Percentiles rank a stretch among this genome's conserved stretches.
phyloP scores from a whole-genome alignment of 139 green algal genomes.

The Parachlorella kessleri region DNA sequence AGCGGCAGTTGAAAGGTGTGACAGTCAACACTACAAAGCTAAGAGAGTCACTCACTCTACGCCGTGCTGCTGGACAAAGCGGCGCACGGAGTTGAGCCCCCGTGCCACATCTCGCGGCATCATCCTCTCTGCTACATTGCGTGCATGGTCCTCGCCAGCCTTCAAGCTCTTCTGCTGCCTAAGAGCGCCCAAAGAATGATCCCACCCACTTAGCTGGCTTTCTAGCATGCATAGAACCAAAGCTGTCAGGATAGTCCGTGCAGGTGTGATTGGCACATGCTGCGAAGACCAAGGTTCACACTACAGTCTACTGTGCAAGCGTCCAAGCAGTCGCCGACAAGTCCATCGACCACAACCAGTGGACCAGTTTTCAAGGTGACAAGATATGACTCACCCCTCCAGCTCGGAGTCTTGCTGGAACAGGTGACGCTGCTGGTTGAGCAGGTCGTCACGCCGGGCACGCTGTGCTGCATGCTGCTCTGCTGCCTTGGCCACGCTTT shows the following conservation, averaged over 20 bases:
- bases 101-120: not conserved
- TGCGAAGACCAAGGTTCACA: too few relatives aligned
- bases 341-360: too few relatives aligned
- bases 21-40: too few relatives aligned
- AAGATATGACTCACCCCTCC: conserved; percentile 8
- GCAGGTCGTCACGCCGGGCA: conserved; percentile 22
- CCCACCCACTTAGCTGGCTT: too few relatives aligned
- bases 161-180: not conserved
- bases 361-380: too few relatives aligned
- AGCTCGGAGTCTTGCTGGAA: conserved; percentile 55
- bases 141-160: not conserved
- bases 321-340: too few relatives aligned
- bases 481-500: conserved; percentile 17
- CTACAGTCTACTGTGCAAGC: too few relatives aligned
- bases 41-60: not conserved
- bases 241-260: too few relatives aligned
- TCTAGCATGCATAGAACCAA: too few relatives aligned
- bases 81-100: not conserved
- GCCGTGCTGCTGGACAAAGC: not conserved
- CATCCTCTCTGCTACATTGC: not conserved
- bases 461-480: conserved; percentile 16
- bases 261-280: too few relatives aligned
- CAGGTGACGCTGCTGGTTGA: conserved; percentile 60
- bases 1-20: too few relatives aligned
- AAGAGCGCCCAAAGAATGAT: too few relatives aligned